Base-by-base conservation (phyloP, 371 early-diverging fungal genomes). In the Rhizopus arrhizus region DNA sequence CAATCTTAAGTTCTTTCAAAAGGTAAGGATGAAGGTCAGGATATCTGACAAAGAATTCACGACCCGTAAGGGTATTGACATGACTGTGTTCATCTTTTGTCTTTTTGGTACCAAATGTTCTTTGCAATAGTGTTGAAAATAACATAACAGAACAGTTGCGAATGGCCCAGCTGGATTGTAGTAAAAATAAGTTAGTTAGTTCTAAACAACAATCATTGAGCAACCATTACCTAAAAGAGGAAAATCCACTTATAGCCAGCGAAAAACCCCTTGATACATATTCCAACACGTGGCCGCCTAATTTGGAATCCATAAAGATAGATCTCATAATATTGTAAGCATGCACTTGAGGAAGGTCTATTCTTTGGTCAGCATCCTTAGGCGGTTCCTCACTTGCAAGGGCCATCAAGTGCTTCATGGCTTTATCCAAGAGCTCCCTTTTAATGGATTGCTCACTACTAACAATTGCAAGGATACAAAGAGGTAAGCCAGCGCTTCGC, bases 101-200 rank as follows among this genome's bases (percentile, higher is more conserved):
- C 55, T 85, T 82, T 66, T 91, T 94, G 38, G 85, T 86, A 4
- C 97, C 97, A 70, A 96, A 89, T 7, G 89, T 86, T 58, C 95
- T 83, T 16, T 87, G 89, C 8, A 95, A 65, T 47, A 96, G 66
- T 0, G 95, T 84, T 5, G 96, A 89, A 70, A 92, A 96, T 56
- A 97, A 66, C 91, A 97, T 92, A 10, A 94, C 90, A n/a, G 93
- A 89, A 52, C 93, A 91, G 70, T 97, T 97, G 42, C 97, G 89
- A 43, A 97, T 88, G 13, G 96, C 94, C 91, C 95, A 95, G 47
- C 87, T 86, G 65, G 12, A 16, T 22, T 58, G 45, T 16, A 56
- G 7, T 22, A 22, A 32, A n/a, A 34, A 9, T 58, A 46, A 56
- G 28, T 3, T 35, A 53, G 31, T 9, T 15, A 13, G 4, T 11